Evolutionary conservation across 148 eudicot species (phyloP).

Genomic region (Amaranthus hypochondriacus): DNA sequence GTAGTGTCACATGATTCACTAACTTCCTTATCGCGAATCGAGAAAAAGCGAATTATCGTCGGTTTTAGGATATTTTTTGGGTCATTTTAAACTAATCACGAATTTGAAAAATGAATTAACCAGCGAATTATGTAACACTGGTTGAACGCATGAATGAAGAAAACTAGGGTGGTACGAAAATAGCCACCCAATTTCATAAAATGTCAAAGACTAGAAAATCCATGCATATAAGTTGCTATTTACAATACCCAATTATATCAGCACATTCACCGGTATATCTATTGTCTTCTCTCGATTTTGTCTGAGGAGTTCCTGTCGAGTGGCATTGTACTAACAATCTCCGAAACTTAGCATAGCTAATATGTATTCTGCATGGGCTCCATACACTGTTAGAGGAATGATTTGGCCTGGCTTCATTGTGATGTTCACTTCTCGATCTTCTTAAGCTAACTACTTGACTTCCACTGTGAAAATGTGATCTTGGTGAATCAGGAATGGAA

Average conservation of each 20-base stretch:
- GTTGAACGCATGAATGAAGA: not conserved
- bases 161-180: not conserved
- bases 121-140: not conserved
- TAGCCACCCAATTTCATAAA: not conserved
- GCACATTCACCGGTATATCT: constrained; percentile 41
- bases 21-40: too few species aligned
- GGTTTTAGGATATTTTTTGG: too few species aligned
- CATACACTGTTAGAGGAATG: constrained; percentile 30
- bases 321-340: constrained; percentile 47
- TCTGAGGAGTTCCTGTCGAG: constrained; percentile 43
- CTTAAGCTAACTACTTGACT: constrained; percentile 36
- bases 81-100: too few species aligned
- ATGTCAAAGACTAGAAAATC: not conserved
- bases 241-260: constrained; percentile 46
- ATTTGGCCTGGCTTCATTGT: constrained; percentile 31
- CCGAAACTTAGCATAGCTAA: constrained; percentile 22
- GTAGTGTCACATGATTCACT: too few species aligned
- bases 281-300: constrained; percentile 44
- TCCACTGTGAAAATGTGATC: constrained; percentile 30
- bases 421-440: constrained; percentile 35
- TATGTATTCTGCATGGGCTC: constrained; percentile 35
- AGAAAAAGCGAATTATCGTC: too few species aligned
- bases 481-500: constrained; percentile 44
- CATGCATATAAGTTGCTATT: not conserved
- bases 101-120: too few species aligned